Evolutionary conservation across 805 yeast species (phyloP).

Genomic region (Starmera amethionina): DNA sequence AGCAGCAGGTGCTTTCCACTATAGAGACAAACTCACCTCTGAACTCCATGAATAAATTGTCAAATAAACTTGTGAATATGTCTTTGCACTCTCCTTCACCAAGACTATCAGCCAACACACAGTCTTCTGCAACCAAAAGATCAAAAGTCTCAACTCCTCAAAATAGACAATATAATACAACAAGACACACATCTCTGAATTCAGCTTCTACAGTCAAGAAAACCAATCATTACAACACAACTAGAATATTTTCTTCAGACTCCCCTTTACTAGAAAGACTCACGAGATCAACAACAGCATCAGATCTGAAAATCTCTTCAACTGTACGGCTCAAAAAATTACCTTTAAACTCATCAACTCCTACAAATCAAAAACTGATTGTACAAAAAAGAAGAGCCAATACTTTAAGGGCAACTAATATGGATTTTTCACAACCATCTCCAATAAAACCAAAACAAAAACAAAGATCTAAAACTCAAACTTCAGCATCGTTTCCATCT

Average conservation of each 20-base stretch:
- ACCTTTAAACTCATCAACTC: too few relatives aligned
- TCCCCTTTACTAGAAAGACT: slow-evolving; percentile 15
- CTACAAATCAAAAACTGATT: too few relatives aligned
- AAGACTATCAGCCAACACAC: neutral
- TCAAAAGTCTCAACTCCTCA: neutral
- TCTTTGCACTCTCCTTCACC: slow-evolving; percentile 4
- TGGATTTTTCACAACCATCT: neutral
- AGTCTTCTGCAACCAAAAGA: neutral
- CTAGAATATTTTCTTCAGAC: slow-evolving; percentile 2
- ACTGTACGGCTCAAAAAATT: neutral
- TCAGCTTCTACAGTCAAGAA: neutral
- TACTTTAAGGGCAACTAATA: neutral
- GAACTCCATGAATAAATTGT: neutral
- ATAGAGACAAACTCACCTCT: too few relatives aligned
- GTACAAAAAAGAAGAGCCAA: neutral
- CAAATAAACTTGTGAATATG: slow-evolving; percentile 1
- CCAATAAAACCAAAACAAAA: neutral
- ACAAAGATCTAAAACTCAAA: neutral
- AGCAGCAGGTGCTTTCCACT: too few relatives aligned
- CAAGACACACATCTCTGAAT: neutral
- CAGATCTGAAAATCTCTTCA: neutral
- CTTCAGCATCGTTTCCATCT: neutral
- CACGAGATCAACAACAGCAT: slow-evolving; percentile 16
- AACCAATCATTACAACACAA: slow-evolving; percentile 2
- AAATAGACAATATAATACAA: neutral